Evolutionary conservation across 176 grass and related monocot genomes (phyloP).

Genomic region (bread wheat (Triticum aestivum)): DNA sequence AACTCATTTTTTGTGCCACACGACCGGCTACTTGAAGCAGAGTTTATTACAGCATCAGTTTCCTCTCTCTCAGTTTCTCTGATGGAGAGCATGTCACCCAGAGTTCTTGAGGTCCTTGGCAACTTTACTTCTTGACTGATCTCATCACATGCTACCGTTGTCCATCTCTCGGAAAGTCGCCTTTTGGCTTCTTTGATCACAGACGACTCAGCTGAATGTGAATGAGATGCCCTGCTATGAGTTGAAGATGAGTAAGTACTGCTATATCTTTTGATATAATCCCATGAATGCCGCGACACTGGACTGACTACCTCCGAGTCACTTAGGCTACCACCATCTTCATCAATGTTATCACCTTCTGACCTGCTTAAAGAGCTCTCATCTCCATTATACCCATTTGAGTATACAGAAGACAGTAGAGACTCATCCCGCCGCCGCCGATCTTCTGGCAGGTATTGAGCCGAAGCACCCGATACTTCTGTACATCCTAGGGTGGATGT

Average conservation of each 20-base stretch:
- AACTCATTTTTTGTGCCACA: conserved; percentile 37
- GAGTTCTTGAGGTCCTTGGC: conserved; percentile 80
- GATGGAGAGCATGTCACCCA: conserved; percentile 91
- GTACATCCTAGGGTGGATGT: conserved; percentile 29
- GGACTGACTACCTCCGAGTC: conserved; percentile 64
- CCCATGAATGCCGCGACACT: conserved; percentile 69
- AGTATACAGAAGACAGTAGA: conserved; percentile 78
- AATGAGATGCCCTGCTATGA: conserved; percentile 56
- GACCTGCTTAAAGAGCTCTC: conserved; percentile 83
- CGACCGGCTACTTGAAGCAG: conserved; percentile 12
- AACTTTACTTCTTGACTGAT: conserved; percentile 46
- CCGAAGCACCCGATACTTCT: conserved; percentile 6
- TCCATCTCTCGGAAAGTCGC: conserved; percentile 86
- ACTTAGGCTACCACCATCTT: conserved; percentile 58
- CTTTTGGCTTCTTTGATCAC: conserved; percentile 86
- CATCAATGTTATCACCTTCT: conserved; percentile 74
- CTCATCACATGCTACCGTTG: conserved; percentile 62
- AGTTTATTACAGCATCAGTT: conserved; percentile 3
- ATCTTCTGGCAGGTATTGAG: conserved; percentile 27
- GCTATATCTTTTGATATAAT: conserved; percentile 54
- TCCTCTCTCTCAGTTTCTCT: conserved; percentile 58
- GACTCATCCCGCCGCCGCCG: conserved; percentile 73
- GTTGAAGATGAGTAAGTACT: conserved; percentile 61
- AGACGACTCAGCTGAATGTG: conserved; percentile 75
- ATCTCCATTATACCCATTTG: conserved; percentile 91